These are phyloP conservation scores for Jacaranda copaia DNA, from an alignment of 257 asterid genomes.

Conservation along the genomic window DNA sequence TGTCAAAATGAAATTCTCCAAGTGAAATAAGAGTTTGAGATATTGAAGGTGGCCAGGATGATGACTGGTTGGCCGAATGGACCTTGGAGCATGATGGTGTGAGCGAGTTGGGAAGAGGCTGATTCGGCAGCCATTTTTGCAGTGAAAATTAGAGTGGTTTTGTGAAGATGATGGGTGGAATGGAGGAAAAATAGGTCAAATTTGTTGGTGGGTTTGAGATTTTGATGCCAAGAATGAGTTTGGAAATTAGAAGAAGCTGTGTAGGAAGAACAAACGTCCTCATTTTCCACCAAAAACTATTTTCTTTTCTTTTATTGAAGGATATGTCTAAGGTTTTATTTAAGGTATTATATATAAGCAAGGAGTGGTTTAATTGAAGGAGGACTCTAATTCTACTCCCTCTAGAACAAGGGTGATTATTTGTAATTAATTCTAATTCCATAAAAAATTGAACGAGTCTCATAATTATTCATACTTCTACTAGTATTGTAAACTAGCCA, in stretches of 20 bases:
- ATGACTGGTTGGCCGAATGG: conserved; percentile 68
- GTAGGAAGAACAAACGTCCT: conserved; percentile 21
- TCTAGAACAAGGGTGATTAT: too few species aligned
- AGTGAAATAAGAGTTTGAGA: conserved; percentile 75
- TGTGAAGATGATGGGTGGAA: conserved; percentile 30
- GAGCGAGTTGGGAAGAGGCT: conserved; percentile 48
- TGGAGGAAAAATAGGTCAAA: conserved; percentile 36
- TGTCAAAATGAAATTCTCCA: neutral
- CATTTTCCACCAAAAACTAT: conserved; percentile 19
- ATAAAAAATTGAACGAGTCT: too few species aligned
- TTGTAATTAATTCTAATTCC: too few species aligned
- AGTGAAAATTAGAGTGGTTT: conserved; percentile 29
- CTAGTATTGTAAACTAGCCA: too few species aligned
- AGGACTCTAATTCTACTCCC: too few species aligned
- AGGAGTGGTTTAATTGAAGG: too few species aligned
- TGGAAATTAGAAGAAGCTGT: conserved; percentile 35
- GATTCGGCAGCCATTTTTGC: conserved; percentile 65
- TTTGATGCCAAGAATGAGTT: conserved; percentile 25
- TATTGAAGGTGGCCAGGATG: conserved; percentile 70
- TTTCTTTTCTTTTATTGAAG: too few species aligned
- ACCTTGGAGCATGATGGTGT: conserved; percentile 60
- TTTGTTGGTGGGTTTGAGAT: conserved; percentile 38
- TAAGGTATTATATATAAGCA: too few species aligned
- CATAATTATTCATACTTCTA: too few species aligned
- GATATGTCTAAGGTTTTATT: too few species aligned